A percentile compares a stretch with the other conserved stretches of the same genome.
phyloP scores from a whole-genome alignment of 1,139 yeast genomes.

The Taphrina deformans region DNA sequence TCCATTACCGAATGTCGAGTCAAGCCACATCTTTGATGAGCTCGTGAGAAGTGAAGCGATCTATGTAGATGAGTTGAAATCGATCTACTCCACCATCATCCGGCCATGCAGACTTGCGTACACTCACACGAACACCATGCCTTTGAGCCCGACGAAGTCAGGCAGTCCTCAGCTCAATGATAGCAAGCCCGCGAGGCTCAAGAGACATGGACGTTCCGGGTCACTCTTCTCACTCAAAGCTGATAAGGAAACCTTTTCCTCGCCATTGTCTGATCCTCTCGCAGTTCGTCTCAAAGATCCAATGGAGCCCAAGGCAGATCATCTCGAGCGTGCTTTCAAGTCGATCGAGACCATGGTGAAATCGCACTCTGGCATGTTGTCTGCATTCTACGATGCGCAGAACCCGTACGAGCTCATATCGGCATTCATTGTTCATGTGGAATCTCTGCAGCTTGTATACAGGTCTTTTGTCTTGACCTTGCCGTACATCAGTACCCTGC shows the following conservation, averaged over 20 bases:
- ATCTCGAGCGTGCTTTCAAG: conserved; percentile 28
- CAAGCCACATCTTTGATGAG: conserved; percentile 16
- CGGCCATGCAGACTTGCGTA: conserved; percentile 2
- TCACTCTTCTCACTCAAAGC: conserved; percentile 6
- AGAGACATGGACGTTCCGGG: conserved; percentile 9
- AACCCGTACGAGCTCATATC: conserved; percentile 11
- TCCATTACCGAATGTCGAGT: conserved; percentile 7
- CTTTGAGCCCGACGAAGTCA: neutral
- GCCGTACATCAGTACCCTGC: conserved; percentile 14
- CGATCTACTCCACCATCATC: conserved; percentile 8
- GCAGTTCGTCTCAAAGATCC: conserved; percentile 22
- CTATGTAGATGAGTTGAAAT: conserved; percentile 5
- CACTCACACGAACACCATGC: neutral
- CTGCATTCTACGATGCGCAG: conserved; percentile 8
- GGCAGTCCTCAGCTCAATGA: neutral
- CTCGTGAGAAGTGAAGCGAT: neutral
- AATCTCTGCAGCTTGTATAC: conserved; percentile 12
- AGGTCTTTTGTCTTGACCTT: conserved; percentile 18
- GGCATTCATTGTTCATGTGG: conserved; percentile 11
- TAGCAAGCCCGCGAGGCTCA: neutral
- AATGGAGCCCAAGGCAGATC: conserved; percentile 16
- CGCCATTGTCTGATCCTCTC: neutral
- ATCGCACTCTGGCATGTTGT: conserved; percentile 17
- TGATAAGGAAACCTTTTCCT: neutral
- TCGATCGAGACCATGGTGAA: conserved; percentile 25